Conservation (phyloP, 768 basidiomycete genomes). For the Tephrocybe sp. region DNA sequence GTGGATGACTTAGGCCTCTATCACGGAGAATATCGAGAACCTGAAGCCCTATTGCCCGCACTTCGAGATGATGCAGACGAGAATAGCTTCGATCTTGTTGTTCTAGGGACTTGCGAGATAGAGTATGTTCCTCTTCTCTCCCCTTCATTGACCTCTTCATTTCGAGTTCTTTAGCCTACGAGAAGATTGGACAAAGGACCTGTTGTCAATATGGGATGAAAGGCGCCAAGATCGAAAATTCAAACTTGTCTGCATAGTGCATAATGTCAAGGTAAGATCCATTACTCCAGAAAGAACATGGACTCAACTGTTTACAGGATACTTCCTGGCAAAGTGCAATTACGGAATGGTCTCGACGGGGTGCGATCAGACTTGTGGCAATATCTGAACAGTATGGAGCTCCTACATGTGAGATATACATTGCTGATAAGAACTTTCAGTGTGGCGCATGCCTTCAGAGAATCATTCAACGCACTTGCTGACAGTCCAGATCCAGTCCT, state of each 20-base stretch:
- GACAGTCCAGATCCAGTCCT: slow-evolving; percentile 27
- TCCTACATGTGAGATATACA: neutral
- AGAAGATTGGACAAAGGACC: slow-evolving; percentile 20
- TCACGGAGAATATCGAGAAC: slow-evolving; percentile 21
- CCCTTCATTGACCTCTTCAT: neutral
- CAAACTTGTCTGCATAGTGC: slow-evolving; percentile 39
- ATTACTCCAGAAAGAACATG: neutral
- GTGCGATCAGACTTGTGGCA: slow-evolving; percentile 34
- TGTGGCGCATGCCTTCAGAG: slow-evolving; percentile 27
- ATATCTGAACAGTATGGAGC: slow-evolving; percentile 38
- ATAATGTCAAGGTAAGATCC: slow-evolving; percentile 26
- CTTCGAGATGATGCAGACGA: slow-evolving; percentile 19
- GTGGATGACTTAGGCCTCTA: slow-evolving; percentile 30
- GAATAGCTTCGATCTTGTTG: slow-evolving; percentile 32
- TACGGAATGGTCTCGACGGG: slow-evolving; percentile 32
- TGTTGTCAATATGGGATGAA: slow-evolving; percentile 34
- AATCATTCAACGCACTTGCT: slow-evolving; percentile 25
- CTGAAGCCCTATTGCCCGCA: slow-evolving; percentile 25
- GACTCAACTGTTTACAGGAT: slow-evolving; percentile 15
- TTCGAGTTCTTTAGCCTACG: slow-evolving; percentile 18
- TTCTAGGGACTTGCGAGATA: slow-evolving; percentile 44
- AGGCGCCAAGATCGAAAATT: slow-evolving; percentile 34
- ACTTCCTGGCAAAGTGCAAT: slow-evolving; percentile 28
- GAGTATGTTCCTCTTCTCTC: slow-evolving; percentile 27
- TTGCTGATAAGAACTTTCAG: slow-evolving; percentile 13